Evolutionary conservation across 768 basidiomycete species (phyloP).

Genomic region (Boletus pseudopeckii): DNA sequence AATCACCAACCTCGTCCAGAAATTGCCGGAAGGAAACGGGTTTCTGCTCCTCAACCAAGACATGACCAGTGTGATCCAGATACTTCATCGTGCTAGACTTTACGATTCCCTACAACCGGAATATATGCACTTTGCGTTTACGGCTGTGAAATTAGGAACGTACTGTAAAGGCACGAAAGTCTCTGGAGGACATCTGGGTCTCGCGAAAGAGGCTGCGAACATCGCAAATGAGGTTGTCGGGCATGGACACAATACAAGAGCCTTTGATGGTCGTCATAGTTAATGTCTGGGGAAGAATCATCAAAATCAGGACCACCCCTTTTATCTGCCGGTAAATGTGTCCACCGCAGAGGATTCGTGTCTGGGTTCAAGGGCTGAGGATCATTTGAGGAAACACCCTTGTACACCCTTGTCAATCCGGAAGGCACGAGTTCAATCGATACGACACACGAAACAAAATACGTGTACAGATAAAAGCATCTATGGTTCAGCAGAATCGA

Average conservation of each 20-base stretch:
- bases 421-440: slow-evolving; percentile 12
- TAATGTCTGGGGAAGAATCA: not conserved
- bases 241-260: slow-evolving; percentile 6
- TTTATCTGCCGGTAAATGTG: slow-evolving; percentile 7
- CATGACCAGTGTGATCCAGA: not conserved
- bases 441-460: slow-evolving; percentile 9
- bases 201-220: not conserved
- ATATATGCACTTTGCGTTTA: not conserved
- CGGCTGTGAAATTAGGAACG: not conserved
- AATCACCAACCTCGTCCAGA: slow-evolving; percentile 12
- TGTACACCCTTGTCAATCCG: not conserved
- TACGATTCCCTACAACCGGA: slow-evolving; percentile 1
- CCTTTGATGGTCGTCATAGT: not conserved
- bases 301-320: not conserved
- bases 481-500: slow-evolving; percentile 40
- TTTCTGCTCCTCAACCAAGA: slow-evolving; percentile 12
- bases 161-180: slow-evolving; percentile 6
- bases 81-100: not conserved
- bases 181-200: not conserved
- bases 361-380: not conserved
- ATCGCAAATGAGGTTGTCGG: not conserved
- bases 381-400: slow-evolving; percentile 1
- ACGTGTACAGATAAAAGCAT: slow-evolving; percentile 12
- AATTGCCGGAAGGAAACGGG: slow-evolving; percentile 5
- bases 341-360: not conserved